phyloP scores from a whole-genome alignment of 345 rosid species.

The Erysimum cheiranthoides region DNA sequence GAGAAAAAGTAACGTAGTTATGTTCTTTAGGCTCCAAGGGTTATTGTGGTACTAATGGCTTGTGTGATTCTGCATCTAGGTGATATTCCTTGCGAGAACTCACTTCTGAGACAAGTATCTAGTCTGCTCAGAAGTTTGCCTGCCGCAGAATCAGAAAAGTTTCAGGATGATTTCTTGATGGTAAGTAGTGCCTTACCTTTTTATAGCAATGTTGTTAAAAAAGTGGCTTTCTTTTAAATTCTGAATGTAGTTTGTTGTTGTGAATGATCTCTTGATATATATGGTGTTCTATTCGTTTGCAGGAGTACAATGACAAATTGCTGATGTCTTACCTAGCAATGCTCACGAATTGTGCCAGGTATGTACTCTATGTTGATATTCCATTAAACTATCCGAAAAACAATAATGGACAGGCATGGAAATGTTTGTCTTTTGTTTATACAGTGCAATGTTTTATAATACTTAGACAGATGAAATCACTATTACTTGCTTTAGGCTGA shows the following conservation, averaged over 20 bases:
- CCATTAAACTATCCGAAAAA: neutral
- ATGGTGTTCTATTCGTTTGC: conserved; percentile 31
- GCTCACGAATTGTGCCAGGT: conserved; percentile 96
- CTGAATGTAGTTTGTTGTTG: neutral
- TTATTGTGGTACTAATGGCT: conserved; percentile 7
- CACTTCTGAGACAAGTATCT: conserved; percentile 86
- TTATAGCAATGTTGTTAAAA: conserved; percentile 1
- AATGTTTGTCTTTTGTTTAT: neutral
- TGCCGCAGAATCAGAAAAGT: conserved; percentile 85
- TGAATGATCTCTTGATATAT: neutral
- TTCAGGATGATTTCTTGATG: conserved; percentile 93
- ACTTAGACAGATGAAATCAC: conserved; percentile 5
- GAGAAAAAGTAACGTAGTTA: neutral
- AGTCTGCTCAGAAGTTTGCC: conserved; percentile 95
- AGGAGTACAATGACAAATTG: conserved; percentile 95
- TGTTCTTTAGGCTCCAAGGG: too few species aligned
- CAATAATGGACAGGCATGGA: neutral
- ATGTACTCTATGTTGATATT: conserved; percentile 23
- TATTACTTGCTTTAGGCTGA: conserved; percentile 14
- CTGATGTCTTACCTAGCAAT: conserved; percentile 88
- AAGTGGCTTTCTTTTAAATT: neutral
- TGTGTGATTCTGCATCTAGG: conserved; percentile 57
- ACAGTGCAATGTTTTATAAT: neutral
- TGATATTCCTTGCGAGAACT: conserved; percentile 87
- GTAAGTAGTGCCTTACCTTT: conserved; percentile 50